Evolutionary conservation across 129 eudicot genomes (phyloP).

Genomic region (Centrapalus pauciflorus): DNA sequence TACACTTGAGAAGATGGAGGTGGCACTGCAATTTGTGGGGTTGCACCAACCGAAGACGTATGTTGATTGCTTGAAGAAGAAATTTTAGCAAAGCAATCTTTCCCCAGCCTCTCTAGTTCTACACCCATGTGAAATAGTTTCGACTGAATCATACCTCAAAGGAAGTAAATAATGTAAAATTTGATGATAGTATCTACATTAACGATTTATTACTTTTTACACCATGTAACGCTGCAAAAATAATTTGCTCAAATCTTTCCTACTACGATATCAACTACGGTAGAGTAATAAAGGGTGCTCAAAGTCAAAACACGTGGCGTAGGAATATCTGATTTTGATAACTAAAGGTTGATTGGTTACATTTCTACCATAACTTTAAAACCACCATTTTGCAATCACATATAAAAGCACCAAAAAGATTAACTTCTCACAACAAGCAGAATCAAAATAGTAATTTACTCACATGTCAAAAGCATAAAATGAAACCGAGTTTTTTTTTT

Average conservation of each 20-base stretch:
- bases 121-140: slow-evolving; percentile 11
- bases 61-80: slow-evolving; percentile 51
- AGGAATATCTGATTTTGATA: neutral
- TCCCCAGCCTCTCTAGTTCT: slow-evolving; percentile 37
- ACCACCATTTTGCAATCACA: no score
- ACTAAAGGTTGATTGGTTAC: no score
- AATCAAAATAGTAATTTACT: no score
- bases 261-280: neutral
- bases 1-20: slow-evolving; percentile 92
- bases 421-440: no score
- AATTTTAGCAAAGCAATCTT: slow-evolving; percentile 61
- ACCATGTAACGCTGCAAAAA: no score
- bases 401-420: no score
- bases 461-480: neutral
- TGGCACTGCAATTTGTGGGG: slow-evolving; percentile 59
- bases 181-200: no score
- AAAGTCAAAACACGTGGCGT: neutral
- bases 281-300: neutral
- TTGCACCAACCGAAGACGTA: slow-evolving; percentile 74
- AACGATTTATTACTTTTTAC: no score
- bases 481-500: neutral
- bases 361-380: no score
- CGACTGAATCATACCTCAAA: neutral
- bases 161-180: neutral
- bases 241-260: neutral